Base-by-base conservation (phyloP, 2,329 filamentous ascomycete genomes). In the Cylindrodendrum hubeiense region DNA sequence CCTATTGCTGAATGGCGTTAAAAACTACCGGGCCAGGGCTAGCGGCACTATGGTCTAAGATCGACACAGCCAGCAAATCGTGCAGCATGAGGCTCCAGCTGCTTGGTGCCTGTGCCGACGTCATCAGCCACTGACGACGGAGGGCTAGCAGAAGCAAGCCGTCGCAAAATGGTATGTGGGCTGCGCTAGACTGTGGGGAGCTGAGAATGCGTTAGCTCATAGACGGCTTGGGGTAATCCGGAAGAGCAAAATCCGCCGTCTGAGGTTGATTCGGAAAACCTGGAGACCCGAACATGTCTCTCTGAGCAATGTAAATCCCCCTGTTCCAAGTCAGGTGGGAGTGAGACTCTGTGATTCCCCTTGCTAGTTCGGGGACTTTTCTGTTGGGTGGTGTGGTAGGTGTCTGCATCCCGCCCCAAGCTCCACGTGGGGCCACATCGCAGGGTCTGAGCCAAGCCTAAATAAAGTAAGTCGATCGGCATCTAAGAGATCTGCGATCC, bases 61-160 rank as follows among this genome's bases (percentile, higher is more conserved):
- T 53, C 22, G 12, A 15, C 22, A 26, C n/a, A 4, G 9, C 50
- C 30, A 60, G 33, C 39, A 19, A 30, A 39, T 47, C 39, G 22
- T 41, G 57, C 41, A 53, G n/a, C 33, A 15, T 34, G 28, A 21
- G n/a, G 5, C 9, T 53, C 21, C 5, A 9, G 7, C 6, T 22
- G 13, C 7, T 39, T 53, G 5, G 26, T 26, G 6, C 44, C 13
- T 2, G 5, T n/a, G 24, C 12, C 49, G 39, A 30, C 41, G 19
- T 22, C n/a, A 53, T 53, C 49, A 53, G 49, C 49, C 22, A 26
- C 39, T 53, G 55, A 50, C 55, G 55, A 58, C 22, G 10, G 34
- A 50, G 30, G 37, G 30, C 33, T n/a, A 30, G 43, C 43, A 49
- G 43, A 49, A 47, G 30, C 54, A 39, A 57, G 44, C 30, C 24